A percentile compares a stretch with the other conserved stretches of the same genome.
Conservation (phyloP, 139 green algal species). For the Chlorella sorokiniana region DNA sequence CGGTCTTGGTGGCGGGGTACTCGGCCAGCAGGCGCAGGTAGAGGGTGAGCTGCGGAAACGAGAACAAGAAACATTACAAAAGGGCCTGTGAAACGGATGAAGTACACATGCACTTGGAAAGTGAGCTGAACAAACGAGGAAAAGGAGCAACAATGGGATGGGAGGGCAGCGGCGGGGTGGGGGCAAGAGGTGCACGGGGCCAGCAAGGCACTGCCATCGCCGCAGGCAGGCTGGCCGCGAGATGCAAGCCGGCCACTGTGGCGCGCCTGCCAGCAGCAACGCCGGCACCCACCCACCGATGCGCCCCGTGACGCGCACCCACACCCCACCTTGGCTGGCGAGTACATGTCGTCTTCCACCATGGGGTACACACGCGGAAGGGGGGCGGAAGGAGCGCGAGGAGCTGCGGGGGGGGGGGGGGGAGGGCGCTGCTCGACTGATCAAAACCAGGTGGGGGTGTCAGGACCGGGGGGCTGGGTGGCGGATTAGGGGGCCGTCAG, state of each 20-base stretch:
- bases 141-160: no score
- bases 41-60: conserved; percentile 18
- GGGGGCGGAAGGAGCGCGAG: conserved; percentile 81
- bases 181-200: no score
- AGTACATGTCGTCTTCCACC: conserved; percentile 69
- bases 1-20: conserved; percentile 53
- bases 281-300: neutral
- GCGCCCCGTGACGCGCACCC: neutral
- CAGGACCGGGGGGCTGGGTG: neutral
- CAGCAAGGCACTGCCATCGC: no score
- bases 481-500: neutral
- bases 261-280: no score
- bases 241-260: no score
- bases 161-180: no score
- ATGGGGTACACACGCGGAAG: conserved; percentile 82
- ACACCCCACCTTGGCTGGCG: conserved; percentile 21
- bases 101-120: neutral
- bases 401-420: conserved; percentile 44
- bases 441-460: neutral
- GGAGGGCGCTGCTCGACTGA: neutral
- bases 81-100: no score
- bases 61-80: no score
- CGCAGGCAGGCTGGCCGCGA: no score
- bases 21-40: conserved; percentile 40
- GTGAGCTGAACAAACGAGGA: no score